Conservation (phyloP, 805 yeast genomes). For the Pichia nakasei region DNA sequence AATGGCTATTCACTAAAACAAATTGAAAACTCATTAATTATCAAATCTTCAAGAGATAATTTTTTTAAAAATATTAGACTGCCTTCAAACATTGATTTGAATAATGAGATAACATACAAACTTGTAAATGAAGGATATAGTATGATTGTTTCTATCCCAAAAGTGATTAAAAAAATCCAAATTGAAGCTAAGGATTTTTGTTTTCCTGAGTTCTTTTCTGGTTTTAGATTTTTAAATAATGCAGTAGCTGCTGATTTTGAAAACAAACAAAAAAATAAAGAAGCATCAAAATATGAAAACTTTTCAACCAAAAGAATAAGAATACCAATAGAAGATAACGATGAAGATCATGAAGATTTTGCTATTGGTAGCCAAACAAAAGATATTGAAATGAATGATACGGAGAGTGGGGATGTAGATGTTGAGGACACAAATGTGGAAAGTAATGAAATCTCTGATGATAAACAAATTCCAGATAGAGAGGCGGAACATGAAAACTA, state of each 20-base stretch:
- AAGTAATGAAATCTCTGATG: too few relatives aligned
- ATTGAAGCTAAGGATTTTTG: neutral
- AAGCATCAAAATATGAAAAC: too few relatives aligned
- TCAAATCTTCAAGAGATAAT: conserved; percentile 18
- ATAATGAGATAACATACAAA: conserved; percentile 11
- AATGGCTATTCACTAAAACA: conserved; percentile 18
- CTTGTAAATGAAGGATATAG: conserved; percentile 16
- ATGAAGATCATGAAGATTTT: conserved; percentile 1
- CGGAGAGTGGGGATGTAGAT: too few relatives aligned
- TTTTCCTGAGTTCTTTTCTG: conserved; percentile 2
- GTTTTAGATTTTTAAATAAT: neutral
- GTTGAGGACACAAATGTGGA: too few relatives aligned
- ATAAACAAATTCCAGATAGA: too few relatives aligned
- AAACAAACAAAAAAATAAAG: too few relatives aligned
- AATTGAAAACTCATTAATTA: conserved; percentile 10
- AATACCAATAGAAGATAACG: conserved; percentile 3
- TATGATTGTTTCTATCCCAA: conserved; percentile 15
- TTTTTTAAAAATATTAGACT: conserved; percentile 15
- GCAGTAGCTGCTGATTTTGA: too few relatives aligned
- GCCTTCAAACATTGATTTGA: conserved; percentile 19
- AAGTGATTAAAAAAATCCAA: neutral
- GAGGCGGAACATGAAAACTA: too few relatives aligned
- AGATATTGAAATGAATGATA: neutral
- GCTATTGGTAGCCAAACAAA: neutral
- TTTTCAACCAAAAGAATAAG: neutral